Evolutionary conservation across 768 basidiomycete genomes (phyloP).

Genomic region (Sporobolomyces roseus): DNA sequence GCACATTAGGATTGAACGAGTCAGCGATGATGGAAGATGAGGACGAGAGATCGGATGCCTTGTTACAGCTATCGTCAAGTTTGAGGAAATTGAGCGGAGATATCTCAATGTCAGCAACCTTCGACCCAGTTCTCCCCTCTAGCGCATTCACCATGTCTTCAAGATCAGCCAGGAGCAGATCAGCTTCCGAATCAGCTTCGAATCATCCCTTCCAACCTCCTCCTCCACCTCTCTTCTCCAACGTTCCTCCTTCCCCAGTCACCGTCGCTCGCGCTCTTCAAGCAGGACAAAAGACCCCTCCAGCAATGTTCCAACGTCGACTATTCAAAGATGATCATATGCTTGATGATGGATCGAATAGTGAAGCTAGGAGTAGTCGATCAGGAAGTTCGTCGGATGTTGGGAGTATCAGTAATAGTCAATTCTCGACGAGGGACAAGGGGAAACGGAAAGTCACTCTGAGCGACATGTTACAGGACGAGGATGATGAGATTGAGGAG

Average conservation of each 20-base stretch:
- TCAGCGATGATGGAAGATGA: background rate
- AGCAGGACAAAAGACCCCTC: constrained; percentile 33
- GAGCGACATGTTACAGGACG: constrained; percentile 22
- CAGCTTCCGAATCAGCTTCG: constrained; percentile 4
- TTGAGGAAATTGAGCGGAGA: background rate
- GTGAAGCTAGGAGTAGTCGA: constrained; percentile 24
- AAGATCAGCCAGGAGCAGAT: constrained; percentile 10
- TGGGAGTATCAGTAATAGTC: background rate
- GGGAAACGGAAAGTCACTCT: constrained; percentile 2
- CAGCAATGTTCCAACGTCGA: constrained; percentile 31
- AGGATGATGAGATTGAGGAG: constrained; percentile 35
- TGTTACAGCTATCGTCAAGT: constrained; percentile 10
- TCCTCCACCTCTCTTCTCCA: background rate
- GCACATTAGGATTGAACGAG: constrained; percentile 1
- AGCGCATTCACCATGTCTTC: background rate
- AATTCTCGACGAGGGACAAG: constrained; percentile 1
- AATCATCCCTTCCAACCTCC: constrained; percentile 2
- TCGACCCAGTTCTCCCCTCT: background rate
- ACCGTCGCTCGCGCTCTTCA: constrained; percentile 31
- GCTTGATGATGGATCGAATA: constrained; percentile 13
- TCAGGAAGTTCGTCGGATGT: constrained; percentile 16
- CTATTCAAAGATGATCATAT: constrained; percentile 35
- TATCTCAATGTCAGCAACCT: constrained; percentile 14
- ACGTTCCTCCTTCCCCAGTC: constrained; percentile 33
- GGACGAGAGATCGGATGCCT: background rate